phyloP scores from a whole-genome alignment of 2,329 filamentous ascomycete genomes.

The Verticillium isaacii region DNA sequence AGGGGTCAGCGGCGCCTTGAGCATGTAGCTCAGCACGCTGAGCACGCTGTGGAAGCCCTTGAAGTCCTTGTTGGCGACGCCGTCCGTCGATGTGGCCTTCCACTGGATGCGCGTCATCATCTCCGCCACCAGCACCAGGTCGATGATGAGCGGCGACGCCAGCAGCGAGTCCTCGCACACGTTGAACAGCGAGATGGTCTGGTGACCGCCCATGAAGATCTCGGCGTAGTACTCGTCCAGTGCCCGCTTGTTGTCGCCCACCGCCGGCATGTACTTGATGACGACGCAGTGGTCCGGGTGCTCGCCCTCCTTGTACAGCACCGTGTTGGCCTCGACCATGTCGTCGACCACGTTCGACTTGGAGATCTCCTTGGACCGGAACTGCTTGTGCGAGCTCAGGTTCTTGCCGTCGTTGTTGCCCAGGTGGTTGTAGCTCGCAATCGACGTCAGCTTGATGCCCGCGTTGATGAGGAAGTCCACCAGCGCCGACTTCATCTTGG shows the following conservation, averaged over 20 bases:
- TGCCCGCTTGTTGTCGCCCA: conserved; percentile 98
- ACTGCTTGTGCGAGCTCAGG: conserved; percentile 93
- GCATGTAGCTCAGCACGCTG: conserved; percentile 98
- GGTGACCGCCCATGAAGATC: conserved; percentile 98
- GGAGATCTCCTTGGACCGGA: conserved; percentile 99
- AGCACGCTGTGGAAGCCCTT: conserved; percentile 96
- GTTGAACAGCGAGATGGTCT: conserved; percentile 97
- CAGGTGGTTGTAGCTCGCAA: conserved; percentile 98
- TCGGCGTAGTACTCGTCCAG: conserved; percentile 99
- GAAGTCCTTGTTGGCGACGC: conserved; percentile 59
- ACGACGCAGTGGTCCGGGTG: conserved; percentile 98
- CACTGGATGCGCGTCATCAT: conserved; percentile 98
- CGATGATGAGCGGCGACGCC: conserved; percentile 94
- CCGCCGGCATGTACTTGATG: conserved; percentile 99
- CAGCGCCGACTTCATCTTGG: conserved; percentile 99
- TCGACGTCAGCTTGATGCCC: conserved; percentile 97
- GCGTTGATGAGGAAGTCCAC: conserved; percentile 98
- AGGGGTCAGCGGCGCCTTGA: conserved; percentile 90
- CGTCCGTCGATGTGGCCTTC: conserved; percentile 58
- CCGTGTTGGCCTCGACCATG: conserved; percentile 94
- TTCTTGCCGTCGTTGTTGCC: conserved; percentile 99
- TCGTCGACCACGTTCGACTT: conserved; percentile 99
- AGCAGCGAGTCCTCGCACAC: conserved; percentile 98
- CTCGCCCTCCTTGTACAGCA: conserved; percentile 87
- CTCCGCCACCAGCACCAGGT: conserved; percentile 87